phyloP scores from a whole-genome alignment of 208 protist genomes.

The Leishmania turanica region DNA sequence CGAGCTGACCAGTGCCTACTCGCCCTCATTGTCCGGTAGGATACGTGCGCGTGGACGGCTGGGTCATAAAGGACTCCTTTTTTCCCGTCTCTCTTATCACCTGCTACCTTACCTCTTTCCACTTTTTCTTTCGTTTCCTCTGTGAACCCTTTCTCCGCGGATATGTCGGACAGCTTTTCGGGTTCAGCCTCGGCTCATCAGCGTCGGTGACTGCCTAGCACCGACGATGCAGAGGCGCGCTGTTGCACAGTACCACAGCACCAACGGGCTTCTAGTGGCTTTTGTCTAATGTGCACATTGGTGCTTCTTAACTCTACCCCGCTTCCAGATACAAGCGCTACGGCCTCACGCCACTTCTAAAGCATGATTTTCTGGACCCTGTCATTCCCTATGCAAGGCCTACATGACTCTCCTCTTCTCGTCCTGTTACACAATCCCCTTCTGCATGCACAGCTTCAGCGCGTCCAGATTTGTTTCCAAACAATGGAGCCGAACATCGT shows the following conservation, averaged over 20 bases:
- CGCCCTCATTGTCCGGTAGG: neutral
- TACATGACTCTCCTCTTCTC: neutral
- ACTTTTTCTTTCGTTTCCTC: neutral
- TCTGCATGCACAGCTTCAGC: constrained; percentile 7
- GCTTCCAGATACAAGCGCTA: neutral
- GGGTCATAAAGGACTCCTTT: neutral
- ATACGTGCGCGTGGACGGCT: neutral
- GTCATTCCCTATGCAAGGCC: neutral
- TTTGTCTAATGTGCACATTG: neutral
- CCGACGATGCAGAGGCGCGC: neutral
- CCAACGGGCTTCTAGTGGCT: neutral
- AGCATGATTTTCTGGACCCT: neutral
- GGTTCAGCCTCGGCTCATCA: neutral
- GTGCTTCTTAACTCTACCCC: neutral
- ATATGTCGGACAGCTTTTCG: neutral
- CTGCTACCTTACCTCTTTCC: neutral
- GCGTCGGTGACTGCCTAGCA: neutral
- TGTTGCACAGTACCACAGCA: neutral
- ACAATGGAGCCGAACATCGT: neutral
- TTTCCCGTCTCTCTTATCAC: neutral
- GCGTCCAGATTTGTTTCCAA: neutral
- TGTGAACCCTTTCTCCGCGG: neutral
- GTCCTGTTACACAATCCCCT: neutral
- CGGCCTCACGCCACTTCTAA: neutral
- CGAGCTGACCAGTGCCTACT: neutral